phyloP scores from a whole-genome alignment of 306 rosid genomes.

The Betula pendula region DNA sequence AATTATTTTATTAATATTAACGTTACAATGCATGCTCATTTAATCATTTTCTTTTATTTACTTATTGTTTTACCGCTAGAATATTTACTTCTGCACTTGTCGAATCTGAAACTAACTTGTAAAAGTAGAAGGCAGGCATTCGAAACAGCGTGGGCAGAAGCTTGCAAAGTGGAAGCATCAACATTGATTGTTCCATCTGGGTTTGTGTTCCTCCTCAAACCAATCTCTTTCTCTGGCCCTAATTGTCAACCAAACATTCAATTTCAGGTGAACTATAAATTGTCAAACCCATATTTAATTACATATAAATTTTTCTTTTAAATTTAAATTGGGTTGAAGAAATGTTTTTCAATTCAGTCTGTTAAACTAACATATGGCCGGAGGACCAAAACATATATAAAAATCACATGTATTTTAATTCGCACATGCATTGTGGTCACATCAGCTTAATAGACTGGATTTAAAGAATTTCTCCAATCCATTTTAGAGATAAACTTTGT shows the following conservation, averaged over 20 bases:
- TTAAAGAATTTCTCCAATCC: no score
- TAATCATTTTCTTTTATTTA: no score
- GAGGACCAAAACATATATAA: no score
- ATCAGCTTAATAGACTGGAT: no score
- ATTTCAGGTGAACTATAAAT: constrained; percentile 52
- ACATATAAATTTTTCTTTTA: no score
- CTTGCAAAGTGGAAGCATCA: constrained; percentile 64
- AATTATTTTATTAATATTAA: not conserved
- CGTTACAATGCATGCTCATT: not conserved
- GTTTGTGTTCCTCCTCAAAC: constrained; percentile 59
- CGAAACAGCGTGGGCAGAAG: constrained; percentile 63
- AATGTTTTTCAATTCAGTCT: no score
- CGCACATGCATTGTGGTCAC: no score
- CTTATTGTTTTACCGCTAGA: not conserved
- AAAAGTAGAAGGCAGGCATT: constrained; percentile 49
- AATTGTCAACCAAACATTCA: constrained; percentile 52
- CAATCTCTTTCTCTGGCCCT: constrained; percentile 63
- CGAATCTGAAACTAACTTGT: not conserved
- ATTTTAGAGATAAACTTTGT: no score
- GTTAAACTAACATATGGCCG: no score
- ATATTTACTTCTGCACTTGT: not conserved
- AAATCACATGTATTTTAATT: no score
- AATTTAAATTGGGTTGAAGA: no score
- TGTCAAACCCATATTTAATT: not conserved
- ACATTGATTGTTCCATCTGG: constrained; percentile 65